Conservation (phyloP, 306 rosid genomes). For the Dalbergia oliveri region DNA sequence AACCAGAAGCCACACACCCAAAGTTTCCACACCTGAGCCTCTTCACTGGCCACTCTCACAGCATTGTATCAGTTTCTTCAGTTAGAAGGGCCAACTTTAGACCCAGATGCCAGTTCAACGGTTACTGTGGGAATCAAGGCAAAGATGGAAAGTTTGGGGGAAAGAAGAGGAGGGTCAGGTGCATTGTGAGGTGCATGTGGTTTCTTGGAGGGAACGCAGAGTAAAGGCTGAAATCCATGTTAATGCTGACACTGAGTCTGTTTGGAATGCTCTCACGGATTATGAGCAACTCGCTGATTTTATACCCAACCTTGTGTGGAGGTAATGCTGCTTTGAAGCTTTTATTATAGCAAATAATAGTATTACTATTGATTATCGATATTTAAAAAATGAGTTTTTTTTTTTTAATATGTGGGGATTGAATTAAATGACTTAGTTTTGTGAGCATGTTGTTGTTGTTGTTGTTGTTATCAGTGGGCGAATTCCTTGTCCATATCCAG, state of each 20-base stretch:
- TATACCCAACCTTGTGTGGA: constrained; percentile 76
- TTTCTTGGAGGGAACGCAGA: constrained; percentile 78
- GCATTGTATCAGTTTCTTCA: constrained; percentile 23
- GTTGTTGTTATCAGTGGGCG: constrained; percentile 59
- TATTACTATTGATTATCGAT: neutral
- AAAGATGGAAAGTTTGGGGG: constrained; percentile 27
- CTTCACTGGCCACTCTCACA: constrained; percentile 9
- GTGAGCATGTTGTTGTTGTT: neutral
- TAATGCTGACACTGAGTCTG: constrained; percentile 62
- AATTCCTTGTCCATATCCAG: constrained; percentile 92
- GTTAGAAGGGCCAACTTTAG: constrained; percentile 44
- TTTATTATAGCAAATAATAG: neutral
- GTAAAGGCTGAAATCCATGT: constrained; percentile 60
- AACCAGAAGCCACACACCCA: constrained; percentile 13
- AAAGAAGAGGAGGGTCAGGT: constrained; percentile 47
- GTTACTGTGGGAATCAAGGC: neutral
- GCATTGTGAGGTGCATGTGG: constrained; percentile 69
- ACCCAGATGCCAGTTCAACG: constrained; percentile 44
- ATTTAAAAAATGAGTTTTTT: neutral
- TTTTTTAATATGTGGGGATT: neutral
- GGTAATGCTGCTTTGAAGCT: constrained; percentile 45
- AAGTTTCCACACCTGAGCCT: constrained; percentile 22
- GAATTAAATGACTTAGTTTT: neutral
- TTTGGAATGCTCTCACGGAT: constrained; percentile 81
- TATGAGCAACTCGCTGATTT: constrained; percentile 80